These are phyloP conservation scores for Desmodesmus armatus DNA, from an alignment of 139 green algal genomes.

Conservation along the genomic window DNA sequence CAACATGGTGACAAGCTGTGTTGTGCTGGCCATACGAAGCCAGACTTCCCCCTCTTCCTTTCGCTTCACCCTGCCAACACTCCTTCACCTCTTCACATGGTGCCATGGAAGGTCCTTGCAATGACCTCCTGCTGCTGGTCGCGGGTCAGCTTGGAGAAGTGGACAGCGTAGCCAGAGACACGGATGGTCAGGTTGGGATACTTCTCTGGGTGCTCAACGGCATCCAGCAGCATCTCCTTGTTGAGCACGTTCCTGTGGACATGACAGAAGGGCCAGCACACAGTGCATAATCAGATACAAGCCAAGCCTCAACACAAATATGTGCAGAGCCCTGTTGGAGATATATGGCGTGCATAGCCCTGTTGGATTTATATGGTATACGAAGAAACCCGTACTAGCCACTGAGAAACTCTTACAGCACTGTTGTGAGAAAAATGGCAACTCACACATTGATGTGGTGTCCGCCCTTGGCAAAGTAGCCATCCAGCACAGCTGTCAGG, in stretches of 20 bases:
- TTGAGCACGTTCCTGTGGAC: constrained; percentile 43
- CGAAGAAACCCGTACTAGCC: background rate
- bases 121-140: constrained; percentile 74
- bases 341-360: background rate
- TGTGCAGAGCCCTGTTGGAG: background rate
- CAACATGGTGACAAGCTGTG: no score
- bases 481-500: constrained; percentile 77
- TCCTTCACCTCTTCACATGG: constrained; percentile 4
- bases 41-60: no score
- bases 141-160: constrained; percentile 77
- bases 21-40: no score
- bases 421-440: constrained; percentile 70
- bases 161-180: constrained; percentile 80
- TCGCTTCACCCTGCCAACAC: no score
- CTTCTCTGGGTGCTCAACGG: constrained; percentile 82
- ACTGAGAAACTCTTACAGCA: background rate
- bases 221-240: constrained; percentile 75
- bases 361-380: background rate
- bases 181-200: constrained; percentile 84
- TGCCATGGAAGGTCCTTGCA: constrained; percentile 40
- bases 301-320: background rate
- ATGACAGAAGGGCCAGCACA: background rate
- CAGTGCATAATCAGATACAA: background rate
- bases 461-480: constrained; percentile 75
- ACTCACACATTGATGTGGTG: constrained; percentile 86